Base-by-base conservation (phyloP, 2,329 filamentous ascomycete species). In the Phaeoacremonium minimum region DNA sequence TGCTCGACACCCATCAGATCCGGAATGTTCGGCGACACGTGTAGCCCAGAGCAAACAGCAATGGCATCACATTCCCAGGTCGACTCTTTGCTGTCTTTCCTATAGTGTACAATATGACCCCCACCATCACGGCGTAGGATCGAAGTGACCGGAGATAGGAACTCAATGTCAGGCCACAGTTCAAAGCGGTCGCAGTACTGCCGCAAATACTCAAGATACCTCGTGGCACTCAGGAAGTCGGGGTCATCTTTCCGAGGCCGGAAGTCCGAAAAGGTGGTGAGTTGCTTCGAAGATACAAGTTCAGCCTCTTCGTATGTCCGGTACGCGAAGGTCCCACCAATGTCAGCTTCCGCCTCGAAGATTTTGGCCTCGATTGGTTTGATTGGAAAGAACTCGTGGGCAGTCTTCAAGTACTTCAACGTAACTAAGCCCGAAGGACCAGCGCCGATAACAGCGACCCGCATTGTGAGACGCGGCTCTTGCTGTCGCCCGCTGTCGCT, bases 241-340 rank as follows among this genome's bases (percentile, higher is more conserved):
- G 58, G 56, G 9, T 54, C 52, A 4, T 57, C 47, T 4, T 54
- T 36, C 2, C 54, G 44, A 20, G 57, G 52, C 3, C 65, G 56
- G 39, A 64, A 65, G 41, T 70, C 65, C 6, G 65, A 70, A 44
- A 70, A 71, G 16, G 58, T 54, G 1, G 66, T 70, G 18, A 71
- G 55, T 32, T 69, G 60, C 41, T 63, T 66, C 13, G 65, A 68
- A 4, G 61, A 66, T 8, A 71, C 65, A 4, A 60, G 47, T 56
- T 69, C 66, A 8, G 63, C 63, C 41, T 67, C 63, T 37, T 69
- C 63, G 37, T 69, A 70, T 6, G 55, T 56, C 7, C 63, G 55
- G 35, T 64, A 53, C n/a, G 53, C 47, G 40, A 70, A 70, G 1
- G 62, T 66, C 4, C 66, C 64, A 6, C 63, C 67, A 6, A 69